phyloP scores from a whole-genome alignment of 2,329 filamentous ascomycete species.

The Gaeumannomyces tritici region DNA sequence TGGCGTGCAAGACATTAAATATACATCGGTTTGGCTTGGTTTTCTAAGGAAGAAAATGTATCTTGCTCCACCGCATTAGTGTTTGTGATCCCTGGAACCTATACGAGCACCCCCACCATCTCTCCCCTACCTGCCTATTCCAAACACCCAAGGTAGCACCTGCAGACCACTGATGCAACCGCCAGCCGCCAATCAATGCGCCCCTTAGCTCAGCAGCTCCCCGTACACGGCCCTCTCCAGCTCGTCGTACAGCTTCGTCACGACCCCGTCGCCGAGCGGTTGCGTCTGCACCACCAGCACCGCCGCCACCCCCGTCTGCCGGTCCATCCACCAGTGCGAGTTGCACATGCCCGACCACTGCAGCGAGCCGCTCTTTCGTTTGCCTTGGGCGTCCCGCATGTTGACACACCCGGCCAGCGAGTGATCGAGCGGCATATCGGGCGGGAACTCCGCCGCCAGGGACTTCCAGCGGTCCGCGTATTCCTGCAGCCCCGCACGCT shows the following conservation, averaged over 20 bases:
- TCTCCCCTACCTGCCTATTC: too few relatives aligned
- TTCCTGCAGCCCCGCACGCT: slow-evolving; percentile 13
- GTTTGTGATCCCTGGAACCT: too few relatives aligned
- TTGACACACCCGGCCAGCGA: slow-evolving; percentile 30
- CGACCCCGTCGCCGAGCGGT: not conserved
- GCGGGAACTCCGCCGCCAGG: slow-evolving; percentile 26
- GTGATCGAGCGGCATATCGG: slow-evolving; percentile 21
- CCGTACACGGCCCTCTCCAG: not conserved
- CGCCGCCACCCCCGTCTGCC: slow-evolving; percentile 25
- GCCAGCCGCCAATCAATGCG: too few relatives aligned
- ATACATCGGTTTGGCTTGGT: too few relatives aligned
- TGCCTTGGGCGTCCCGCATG: slow-evolving; percentile 25
- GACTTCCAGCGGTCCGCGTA: slow-evolving; percentile 12
- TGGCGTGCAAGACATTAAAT: too few relatives aligned
- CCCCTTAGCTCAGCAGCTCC: too few relatives aligned
- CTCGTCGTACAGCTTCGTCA: not conserved
- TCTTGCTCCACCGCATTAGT: too few relatives aligned
- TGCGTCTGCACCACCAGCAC: slow-evolving; percentile 24
- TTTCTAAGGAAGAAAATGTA: too few relatives aligned
- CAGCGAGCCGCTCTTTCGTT: slow-evolving; percentile 29
- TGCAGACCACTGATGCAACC: too few relatives aligned
- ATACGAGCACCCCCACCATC: too few relatives aligned
- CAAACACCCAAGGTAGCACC: too few relatives aligned
- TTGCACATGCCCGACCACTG: slow-evolving; percentile 34
- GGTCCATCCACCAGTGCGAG: slow-evolving; percentile 28